A percentile compares a stretch with the other conserved stretches of the same genome.
Conservation (phyloP, 352 stramenopile species). For the Globisporangium mamillatum region DNA sequence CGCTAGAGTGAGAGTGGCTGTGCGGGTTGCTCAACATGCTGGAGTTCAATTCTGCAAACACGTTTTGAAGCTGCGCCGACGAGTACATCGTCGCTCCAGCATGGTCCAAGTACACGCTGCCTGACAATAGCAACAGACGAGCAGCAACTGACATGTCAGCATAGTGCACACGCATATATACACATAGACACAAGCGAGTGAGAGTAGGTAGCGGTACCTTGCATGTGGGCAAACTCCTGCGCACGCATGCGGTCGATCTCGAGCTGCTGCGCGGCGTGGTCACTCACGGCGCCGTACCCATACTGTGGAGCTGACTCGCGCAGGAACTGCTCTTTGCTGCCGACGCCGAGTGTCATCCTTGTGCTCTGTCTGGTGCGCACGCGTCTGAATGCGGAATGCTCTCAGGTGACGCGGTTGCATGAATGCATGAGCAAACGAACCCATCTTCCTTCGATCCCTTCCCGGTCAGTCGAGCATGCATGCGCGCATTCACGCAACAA, state of each 20-base stretch:
- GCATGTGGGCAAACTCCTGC: conserved; percentile 45
- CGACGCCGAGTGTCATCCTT: not conserved
- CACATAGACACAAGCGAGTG: not conserved
- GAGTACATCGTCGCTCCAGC: conserved; percentile 80
- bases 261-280: conserved; percentile 3
- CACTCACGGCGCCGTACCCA: conserved; percentile 8
- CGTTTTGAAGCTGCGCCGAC: conserved; percentile 50
- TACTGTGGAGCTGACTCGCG: conserved; percentile 11
- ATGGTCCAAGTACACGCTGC: conserved; percentile 79
- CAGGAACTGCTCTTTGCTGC: conserved; percentile 18
- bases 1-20: conserved; percentile 25
- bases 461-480: too few species aligned
- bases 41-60: conserved; percentile 43
- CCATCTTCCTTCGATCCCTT: conserved; percentile 3
- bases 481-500: conserved; percentile 1
- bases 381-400: not conserved
- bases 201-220: conserved; percentile 10
- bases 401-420: not conserved
- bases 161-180: not conserved
- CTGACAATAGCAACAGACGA: conserved; percentile 3
- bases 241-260: conserved; percentile 41
- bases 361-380: not conserved
- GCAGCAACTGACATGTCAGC: not conserved
- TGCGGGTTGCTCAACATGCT: conserved; percentile 70
- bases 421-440: not conserved